Conservation (phyloP, 192 early-diverging fungal species). For the Backusella circina region DNA sequence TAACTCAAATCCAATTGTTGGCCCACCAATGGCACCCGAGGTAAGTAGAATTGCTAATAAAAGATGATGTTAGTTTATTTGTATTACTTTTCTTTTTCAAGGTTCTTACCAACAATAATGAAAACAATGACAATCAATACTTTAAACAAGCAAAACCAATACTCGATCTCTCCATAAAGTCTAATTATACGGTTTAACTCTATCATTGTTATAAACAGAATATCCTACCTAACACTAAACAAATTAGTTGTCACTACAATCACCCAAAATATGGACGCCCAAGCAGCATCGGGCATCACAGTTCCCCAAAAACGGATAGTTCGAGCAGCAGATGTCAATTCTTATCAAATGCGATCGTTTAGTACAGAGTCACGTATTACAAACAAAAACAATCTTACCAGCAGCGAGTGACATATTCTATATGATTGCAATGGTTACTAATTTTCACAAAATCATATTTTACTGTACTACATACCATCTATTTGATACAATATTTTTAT, state of each 20-base stretch:
- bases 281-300: conserved; percentile 35
- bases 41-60: conserved; percentile 51
- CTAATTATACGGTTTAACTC: conserved; percentile 13
- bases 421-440: background rate
- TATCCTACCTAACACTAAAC: conserved; percentile 41
- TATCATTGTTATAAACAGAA: too few relatives aligned
- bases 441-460: background rate
- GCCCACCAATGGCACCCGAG: conserved; percentile 52
- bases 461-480: conserved; percentile 18
- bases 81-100: background rate
- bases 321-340: conserved; percentile 78
- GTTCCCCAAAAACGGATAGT: conserved; percentile 69
- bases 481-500: conserved; percentile 36
- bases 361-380: background rate
- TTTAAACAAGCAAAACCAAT: conserved; percentile 74
- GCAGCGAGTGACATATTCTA: conserved; percentile 16
- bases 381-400: background rate
- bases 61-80: background rate
- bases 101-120: conserved; percentile 51
- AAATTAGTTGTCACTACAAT: conserved; percentile 59
- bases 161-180: conserved; percentile 89
- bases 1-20: conserved; percentile 41
- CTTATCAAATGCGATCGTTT: background rate
- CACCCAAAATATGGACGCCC: conserved; percentile 47
- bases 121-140: conserved; percentile 77